phyloP scores from a whole-genome alignment of 805 yeast species.

The Candida incommunis region DNA sequence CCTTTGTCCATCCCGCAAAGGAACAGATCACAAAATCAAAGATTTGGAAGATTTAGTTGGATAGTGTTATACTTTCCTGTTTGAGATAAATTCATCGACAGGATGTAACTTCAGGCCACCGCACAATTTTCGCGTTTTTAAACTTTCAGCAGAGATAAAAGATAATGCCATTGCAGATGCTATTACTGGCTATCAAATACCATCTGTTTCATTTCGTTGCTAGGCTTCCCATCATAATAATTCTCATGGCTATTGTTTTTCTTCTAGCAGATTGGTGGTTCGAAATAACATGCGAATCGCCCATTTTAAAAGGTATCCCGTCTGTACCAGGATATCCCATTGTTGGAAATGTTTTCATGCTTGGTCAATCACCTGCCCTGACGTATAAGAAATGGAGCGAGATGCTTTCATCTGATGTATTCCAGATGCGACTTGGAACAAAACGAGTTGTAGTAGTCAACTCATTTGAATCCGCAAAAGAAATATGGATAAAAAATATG shows the following conservation, averaged over 20 bases:
- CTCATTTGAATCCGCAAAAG: constrained; percentile 32
- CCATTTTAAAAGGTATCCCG: background rate
- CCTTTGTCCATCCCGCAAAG: constrained; percentile 34
- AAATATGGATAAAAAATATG: constrained; percentile 33
- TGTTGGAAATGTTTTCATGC: constrained; percentile 35
- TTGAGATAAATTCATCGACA: background rate
- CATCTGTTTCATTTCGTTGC: no score
- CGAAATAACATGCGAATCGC: background rate
- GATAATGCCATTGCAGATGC: no score
- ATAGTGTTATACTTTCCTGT: background rate
- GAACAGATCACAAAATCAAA: constrained; percentile 11
- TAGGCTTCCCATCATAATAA: no score
- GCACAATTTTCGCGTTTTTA: background rate
- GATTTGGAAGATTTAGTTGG: background rate
- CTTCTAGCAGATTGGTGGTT: background rate
- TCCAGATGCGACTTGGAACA: constrained; percentile 42
- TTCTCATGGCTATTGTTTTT: background rate
- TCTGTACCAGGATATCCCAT: constrained; percentile 34
- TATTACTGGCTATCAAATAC: no score
- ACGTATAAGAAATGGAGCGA: constrained; percentile 32
- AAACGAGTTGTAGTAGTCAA: constrained; percentile 41
- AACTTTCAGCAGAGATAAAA: no score
- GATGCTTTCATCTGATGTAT: constrained; percentile 29
- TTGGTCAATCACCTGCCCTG: constrained; percentile 35
- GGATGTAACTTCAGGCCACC: background rate